Conservation (phyloP, 1,139 yeast species). For the Debaryomycetaceae sp. region DNA sequence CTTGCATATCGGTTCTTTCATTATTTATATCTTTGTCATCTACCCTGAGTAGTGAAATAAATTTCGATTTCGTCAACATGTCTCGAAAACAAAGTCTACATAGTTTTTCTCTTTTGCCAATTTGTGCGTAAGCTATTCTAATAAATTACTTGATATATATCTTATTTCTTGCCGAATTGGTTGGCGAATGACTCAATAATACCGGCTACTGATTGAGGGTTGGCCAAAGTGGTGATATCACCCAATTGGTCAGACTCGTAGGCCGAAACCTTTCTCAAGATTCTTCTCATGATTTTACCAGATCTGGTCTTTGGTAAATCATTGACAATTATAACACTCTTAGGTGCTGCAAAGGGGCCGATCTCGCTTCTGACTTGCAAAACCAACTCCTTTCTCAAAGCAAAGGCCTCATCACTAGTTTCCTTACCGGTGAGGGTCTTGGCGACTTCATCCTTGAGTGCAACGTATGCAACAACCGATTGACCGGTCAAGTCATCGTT, state of each 20-base stretch:
- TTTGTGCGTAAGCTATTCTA: background rate
- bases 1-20: constrained; percentile 4
- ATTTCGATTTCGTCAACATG: background rate
- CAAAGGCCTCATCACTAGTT: constrained; percentile 48
- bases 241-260: constrained; percentile 93
- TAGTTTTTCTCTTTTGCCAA: background rate
- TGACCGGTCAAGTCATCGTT: constrained; percentile 96
- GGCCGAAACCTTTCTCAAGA: constrained; percentile 85
- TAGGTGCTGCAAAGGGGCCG: constrained; percentile 99
- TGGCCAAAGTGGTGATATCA: constrained; percentile 85
- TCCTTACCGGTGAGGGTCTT: constrained; percentile 41
- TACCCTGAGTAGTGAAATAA: background rate
- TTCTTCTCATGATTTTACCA: constrained; percentile 98
- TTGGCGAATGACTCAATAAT: constrained; percentile 52
- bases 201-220: constrained; percentile 80
- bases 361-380: constrained; percentile 89
- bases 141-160: background rate
- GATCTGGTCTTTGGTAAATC: constrained; percentile 98
- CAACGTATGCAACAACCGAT: constrained; percentile 92
- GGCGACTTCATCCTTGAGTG: constrained; percentile 61
- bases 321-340: constrained; percentile 76
- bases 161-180: constrained; percentile 49
- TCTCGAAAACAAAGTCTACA: background rate
- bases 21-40: background rate
- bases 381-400: constrained; percentile 76